These are phyloP conservation scores for Grammothele lineata DNA, from an alignment of 768 basidiomycete genomes.

Conservation along the genomic window DNA sequence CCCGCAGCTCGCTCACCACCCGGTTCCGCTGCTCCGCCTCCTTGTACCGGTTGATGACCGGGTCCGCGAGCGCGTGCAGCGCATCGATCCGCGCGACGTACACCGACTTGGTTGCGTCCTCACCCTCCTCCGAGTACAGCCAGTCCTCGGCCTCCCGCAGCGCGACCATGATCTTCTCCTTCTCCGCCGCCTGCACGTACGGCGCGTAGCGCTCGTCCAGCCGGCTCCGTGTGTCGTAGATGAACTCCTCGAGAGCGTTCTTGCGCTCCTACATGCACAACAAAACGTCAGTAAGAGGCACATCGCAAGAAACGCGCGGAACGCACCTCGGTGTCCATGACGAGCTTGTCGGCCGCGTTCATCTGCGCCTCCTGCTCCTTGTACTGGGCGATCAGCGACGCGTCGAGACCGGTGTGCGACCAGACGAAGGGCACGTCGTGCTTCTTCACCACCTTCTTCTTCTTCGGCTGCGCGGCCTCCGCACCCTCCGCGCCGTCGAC, in stretches of 20 bases:
- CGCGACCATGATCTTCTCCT: conserved; percentile 64
- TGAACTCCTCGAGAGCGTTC: conserved; percentile 98
- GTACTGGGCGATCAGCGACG: conserved; percentile 54
- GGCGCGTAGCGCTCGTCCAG: conserved; percentile 82
- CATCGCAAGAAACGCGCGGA: too few relatives aligned
- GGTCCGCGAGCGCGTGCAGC: conserved; percentile 84
- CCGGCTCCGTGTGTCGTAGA: conserved; percentile 92
- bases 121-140: conserved; percentile 95
- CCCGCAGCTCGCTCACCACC: conserved; percentile 73
- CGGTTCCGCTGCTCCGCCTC: conserved; percentile 79
- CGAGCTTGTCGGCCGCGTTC: conserved; percentile 91
- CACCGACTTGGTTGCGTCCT: conserved; percentile 93
- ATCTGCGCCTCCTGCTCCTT: conserved; percentile 86
- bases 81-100: conserved; percentile 81
- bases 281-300: not conserved
- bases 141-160: conserved; percentile 88
- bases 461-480: conserved; percentile 54
- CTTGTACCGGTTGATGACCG: conserved; percentile 75
- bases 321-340: conserved; percentile 92
- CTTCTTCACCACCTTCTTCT: conserved; percentile 85
- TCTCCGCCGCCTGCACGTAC: conserved; percentile 74
- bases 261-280: conserved; percentile 74
- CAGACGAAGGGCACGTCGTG: conserved; percentile 73
- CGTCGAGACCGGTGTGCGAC: conserved; percentile 60
- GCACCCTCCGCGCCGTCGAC: conserved; percentile 46